Conservation (phyloP, 805 yeast genomes). For the Wickerhamomyces chambardii region DNA sequence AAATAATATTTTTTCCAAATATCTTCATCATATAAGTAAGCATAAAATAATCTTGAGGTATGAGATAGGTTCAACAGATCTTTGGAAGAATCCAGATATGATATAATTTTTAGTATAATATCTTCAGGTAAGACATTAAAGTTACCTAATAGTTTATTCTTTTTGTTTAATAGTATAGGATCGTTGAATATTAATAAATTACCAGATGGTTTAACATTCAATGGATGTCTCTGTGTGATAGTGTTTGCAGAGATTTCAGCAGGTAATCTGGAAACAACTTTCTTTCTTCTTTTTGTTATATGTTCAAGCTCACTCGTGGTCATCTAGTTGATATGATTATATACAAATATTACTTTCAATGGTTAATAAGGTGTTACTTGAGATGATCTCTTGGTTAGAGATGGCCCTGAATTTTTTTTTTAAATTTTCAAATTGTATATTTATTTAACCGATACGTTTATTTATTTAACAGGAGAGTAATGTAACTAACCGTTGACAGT, state of each 20-base stretch:
- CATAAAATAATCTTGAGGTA: slow-evolving; percentile 61
- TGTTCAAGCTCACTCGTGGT: too few species aligned
- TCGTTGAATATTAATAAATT: slow-evolving; percentile 37
- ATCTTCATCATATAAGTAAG: slow-evolving; percentile 69
- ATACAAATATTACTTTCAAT: too few species aligned
- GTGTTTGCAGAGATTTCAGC: slow-evolving; percentile 17
- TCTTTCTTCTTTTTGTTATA: slow-evolving; percentile 6
- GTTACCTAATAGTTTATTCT: slow-evolving; percentile 37
- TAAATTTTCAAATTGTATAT: too few species aligned
- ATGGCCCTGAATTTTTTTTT: too few species aligned
- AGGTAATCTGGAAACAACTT: slow-evolving; percentile 6
- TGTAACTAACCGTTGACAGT: too few species aligned
- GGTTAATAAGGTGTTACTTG: too few species aligned
- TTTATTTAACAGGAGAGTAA: too few species aligned
- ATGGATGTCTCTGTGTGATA: slow-evolving; percentile 46
- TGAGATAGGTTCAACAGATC: slow-evolving; percentile 46
- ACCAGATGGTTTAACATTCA: slow-evolving; percentile 72
- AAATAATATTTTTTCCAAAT: slow-evolving; percentile 64
- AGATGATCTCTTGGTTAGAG: too few species aligned
- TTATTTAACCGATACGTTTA: too few species aligned
- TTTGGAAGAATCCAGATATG: slow-evolving; percentile 33
- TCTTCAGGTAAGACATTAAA: slow-evolving; percentile 55
- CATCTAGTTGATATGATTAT: too few species aligned
- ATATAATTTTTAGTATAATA: slow-evolving; percentile 41
- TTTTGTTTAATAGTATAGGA: slow-evolving; percentile 5